phyloP scores from a whole-genome alignment of 768 basidiomycete genomes.

The Boletus huronensis region DNA sequence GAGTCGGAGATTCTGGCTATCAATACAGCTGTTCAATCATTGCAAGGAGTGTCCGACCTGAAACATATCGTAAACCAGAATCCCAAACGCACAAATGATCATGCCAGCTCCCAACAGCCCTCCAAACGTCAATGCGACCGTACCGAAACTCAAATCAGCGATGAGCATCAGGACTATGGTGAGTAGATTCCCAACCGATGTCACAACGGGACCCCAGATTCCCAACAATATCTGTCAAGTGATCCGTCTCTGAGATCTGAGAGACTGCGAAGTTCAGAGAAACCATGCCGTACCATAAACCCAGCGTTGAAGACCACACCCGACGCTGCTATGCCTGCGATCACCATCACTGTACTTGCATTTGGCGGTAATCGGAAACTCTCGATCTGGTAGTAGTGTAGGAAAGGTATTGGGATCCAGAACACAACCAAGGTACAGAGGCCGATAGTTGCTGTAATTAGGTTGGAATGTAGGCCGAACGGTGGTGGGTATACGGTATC shows the following conservation, averaged over 20 bases:
- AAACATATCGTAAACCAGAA: conserved; percentile 72
- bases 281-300: conserved; percentile 59
- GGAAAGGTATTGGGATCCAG: conserved; percentile 75
- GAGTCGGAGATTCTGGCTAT: too few species aligned
- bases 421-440: conserved; percentile 66
- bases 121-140: conserved; percentile 61
- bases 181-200: conserved; percentile 89
- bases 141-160: conserved; percentile 73
- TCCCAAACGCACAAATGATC: conserved; percentile 80
- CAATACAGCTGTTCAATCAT: not conserved
- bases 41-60: conserved; percentile 14
- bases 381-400: conserved; percentile 66
- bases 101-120: conserved; percentile 73
- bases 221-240: conserved; percentile 65
- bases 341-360: conserved; percentile 41
- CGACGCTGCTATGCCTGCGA: conserved; percentile 63
- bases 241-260: conserved; percentile 1
- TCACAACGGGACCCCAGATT: conserved; percentile 83
- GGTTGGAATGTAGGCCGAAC: conserved; percentile 81
- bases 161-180: conserved; percentile 87
- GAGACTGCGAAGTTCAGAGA: not conserved
- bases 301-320: conserved; percentile 84
- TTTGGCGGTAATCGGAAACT: conserved; percentile 62
- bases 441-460: conserved; percentile 79
- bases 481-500: conserved; percentile 57